phyloP scores from a whole-genome alignment of 2,329 filamentous ascomycete species.

The Zarea fungicola region DNA sequence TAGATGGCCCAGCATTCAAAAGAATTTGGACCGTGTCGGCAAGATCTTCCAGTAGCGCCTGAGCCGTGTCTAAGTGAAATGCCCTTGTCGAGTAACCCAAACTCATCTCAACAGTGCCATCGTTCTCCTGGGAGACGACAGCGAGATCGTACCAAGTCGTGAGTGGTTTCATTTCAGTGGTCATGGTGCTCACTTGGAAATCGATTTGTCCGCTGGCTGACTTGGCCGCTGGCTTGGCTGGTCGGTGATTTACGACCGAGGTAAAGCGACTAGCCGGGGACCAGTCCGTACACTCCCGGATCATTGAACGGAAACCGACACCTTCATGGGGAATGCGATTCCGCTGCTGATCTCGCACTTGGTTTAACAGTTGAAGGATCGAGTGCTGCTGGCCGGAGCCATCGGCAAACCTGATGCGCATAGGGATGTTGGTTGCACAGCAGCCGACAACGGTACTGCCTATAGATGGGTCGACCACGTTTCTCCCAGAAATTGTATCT shows the following conservation, averaged over 20 bases:
- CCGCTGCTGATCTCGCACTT: slow-evolving; percentile 11
- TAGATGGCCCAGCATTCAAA: neutral
- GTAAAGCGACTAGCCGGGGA: slow-evolving; percentile 7
- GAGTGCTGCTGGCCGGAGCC: slow-evolving; percentile 5
- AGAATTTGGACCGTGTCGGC: slow-evolving; percentile 2
- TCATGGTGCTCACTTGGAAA: slow-evolving; percentile 3
- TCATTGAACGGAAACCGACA: slow-evolving; percentile 9
- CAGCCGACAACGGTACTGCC: slow-evolving; percentile 8
- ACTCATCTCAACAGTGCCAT: neutral
- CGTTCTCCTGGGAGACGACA: slow-evolving; percentile 7
- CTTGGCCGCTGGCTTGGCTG: slow-evolving; percentile 1
- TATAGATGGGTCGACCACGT: slow-evolving; percentile 9
- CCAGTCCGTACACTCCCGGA: slow-evolving; percentile 10
- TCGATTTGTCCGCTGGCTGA: neutral
- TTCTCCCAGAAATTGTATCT: slow-evolving; percentile 1
- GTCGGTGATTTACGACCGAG: slow-evolving; percentile 11
- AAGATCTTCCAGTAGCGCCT: slow-evolving; percentile 8
- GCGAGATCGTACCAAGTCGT: slow-evolving; percentile 11
- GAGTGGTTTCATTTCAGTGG: slow-evolving; percentile 3
- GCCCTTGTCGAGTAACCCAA: slow-evolving; percentile 6
- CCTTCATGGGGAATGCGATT: slow-evolving; percentile 10
- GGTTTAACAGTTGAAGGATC: slow-evolving; percentile 6
- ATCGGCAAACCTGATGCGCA: slow-evolving; percentile 8
- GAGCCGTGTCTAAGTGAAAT: slow-evolving; percentile 6
- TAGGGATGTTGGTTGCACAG: slow-evolving; percentile 11